Evolutionary conservation across 352 stramenopile genomes (phyloP), one percentile per base, ranked within the genome.

Genomic region (Phytopythium chamaehyphon): DNA sequence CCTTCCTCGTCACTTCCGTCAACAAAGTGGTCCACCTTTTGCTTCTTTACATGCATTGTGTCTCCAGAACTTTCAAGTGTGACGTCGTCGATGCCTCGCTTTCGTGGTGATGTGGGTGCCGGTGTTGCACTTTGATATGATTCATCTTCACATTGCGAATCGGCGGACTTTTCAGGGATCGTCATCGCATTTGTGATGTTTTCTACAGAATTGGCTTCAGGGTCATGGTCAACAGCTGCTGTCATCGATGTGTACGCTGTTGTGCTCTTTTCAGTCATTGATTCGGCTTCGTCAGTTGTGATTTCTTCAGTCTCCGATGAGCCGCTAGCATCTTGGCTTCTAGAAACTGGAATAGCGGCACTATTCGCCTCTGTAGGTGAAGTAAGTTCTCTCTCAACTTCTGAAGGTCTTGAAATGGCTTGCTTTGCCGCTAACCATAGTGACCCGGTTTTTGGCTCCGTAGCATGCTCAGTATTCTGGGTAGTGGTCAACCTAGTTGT

Each of bases 21-120:
- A 38, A n/a, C 9, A 7, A 11, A 6, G n/a, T 28, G 15, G 45
- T 39, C 37, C 35, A 46, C 8, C 23, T 54, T 54, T 37, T 12
- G 21, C 47, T 47, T 54, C 37, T 54, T 54, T n/a, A 24, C 9
- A 33, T 33, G 28, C 28, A 10, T 9, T 33, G 28, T 33, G 28
- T 5, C 28, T 33, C 9, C 28, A 33, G 9, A 33, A 33, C 28
- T 24, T 19, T 12, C 23, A 2, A 12, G 18, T 9, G 26, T 1
- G 26, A 42, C 6, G n/a, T 22, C 28, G 26, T 51, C 18, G 18
- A 40, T 51, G 18, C n/a, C 9, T 10, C 45, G 45, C 28, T 51
- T 51, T 9, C 28, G 28, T 10, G 12, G 10, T 1, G 18, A 6
- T 2, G 45, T 31, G 11, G 45, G 10, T 19, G 22, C 8, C 12